These are phyloP conservation scores for Tetrahymena elliotti DNA, from an alignment of 73 alveolate species.

Conservation along the genomic window DNA sequence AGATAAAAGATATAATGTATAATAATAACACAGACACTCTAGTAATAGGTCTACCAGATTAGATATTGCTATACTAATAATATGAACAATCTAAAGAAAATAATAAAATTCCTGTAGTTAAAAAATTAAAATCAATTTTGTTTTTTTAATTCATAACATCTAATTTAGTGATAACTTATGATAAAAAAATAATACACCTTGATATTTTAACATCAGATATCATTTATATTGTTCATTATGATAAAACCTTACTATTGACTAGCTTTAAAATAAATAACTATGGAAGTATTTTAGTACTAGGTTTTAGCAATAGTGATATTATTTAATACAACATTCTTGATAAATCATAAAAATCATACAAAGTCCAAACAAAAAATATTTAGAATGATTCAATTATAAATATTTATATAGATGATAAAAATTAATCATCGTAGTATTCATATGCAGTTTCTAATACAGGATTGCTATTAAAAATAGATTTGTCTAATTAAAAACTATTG, in stretches of 20 bases:
- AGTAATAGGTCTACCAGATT: neutral
- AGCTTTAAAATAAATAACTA: neutral
- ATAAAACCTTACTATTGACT: neutral
- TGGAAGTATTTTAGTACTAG: neutral
- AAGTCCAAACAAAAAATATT: neutral
- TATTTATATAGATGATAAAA: too few species aligned
- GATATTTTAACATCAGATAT: neutral
- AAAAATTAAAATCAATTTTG: neutral
- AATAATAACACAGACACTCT: neutral
- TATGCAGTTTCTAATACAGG: neutral
- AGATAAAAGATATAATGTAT: neutral
- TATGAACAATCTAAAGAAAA: too few species aligned
- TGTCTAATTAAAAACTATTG: too few species aligned
- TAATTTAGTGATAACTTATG: neutral
- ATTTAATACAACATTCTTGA: too few species aligned
- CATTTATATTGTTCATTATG: too few species aligned
- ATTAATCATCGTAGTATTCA: too few species aligned
- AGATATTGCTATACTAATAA: neutral
- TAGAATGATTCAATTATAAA: neutral
- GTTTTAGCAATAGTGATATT: neutral
- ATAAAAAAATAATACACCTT: neutral
- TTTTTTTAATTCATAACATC: too few species aligned
- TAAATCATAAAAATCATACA: neutral
- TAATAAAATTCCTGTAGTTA: neutral
- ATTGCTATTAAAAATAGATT: neutral